A percentile compares a stretch with the other conserved stretches of the same genome.
Conservation (phyloP, 2,329 filamentous ascomycete genomes). For the Exophiala sp. region DNA sequence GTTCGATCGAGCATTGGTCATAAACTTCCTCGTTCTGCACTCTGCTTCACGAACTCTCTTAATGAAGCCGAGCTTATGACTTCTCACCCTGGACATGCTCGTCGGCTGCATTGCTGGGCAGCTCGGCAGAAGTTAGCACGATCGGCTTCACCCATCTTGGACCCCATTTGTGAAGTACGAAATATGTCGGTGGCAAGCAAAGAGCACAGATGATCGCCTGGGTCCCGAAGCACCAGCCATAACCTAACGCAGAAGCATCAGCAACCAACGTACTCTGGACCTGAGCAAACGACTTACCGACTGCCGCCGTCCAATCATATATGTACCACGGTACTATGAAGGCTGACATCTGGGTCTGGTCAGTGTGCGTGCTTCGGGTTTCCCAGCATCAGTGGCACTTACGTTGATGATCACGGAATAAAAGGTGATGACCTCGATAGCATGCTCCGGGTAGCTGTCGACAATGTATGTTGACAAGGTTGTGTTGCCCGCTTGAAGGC, state of each 20-base stretch:
- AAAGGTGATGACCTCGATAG: conserved; percentile 13
- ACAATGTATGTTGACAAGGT: conserved; percentile 11
- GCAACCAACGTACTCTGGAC: background rate
- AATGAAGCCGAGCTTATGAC: background rate
- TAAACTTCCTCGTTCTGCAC: no score
- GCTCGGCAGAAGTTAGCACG: conserved; percentile 4
- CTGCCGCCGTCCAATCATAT: conserved; percentile 7
- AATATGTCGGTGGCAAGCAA: conserved; percentile 2
- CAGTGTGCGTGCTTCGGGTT: background rate
- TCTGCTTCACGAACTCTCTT: background rate
- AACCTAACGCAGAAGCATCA: conserved; percentile 4
- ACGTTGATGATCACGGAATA: conserved; percentile 15
- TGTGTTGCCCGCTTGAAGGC: conserved; percentile 12
- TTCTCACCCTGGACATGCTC: background rate
- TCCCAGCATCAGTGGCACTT: background rate
- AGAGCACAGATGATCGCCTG: conserved; percentile 9
- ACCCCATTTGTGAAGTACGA: conserved; percentile 6
- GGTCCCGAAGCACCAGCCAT: conserved; percentile 9
- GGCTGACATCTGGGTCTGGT: conserved; percentile 8
- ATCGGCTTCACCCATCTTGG: conserved; percentile 4
- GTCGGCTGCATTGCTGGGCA: background rate
- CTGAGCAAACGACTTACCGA: conserved; percentile 1
- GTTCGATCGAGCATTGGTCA: no score
- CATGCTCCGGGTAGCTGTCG: conserved; percentile 12
- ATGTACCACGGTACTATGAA: conserved; percentile 16